Evolutionary conservation across 164 flowering plant genomes (phyloP).

Genomic region (Macadamia integrifolia): DNA sequence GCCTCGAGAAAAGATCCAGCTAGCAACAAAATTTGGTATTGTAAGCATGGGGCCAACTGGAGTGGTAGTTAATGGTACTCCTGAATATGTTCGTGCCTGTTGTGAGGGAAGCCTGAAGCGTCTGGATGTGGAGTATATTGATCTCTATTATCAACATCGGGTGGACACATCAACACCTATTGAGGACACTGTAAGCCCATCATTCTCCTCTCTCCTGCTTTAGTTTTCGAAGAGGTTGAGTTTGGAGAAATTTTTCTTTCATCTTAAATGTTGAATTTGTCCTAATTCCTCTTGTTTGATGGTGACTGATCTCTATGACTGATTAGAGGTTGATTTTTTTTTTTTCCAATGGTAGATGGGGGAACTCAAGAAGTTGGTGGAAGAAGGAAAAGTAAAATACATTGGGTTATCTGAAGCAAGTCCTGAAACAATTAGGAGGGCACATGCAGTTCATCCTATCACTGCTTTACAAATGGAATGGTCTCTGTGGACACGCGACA

Average conservation of each 20-base stretch:
- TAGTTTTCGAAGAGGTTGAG: not conserved
- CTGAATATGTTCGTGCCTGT: constrained; percentile 41
- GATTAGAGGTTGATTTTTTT: not conserved
- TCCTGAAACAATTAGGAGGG: constrained; percentile 50
- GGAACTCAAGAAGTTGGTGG: constrained; percentile 34
- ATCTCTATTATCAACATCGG: constrained; percentile 43
- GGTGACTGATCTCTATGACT: not conserved
- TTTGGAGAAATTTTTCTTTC: not conserved
- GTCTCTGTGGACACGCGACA: constrained; percentile 61
- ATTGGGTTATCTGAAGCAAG: constrained; percentile 45
- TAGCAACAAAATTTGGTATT: constrained; percentile 48
- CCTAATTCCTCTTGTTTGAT: not conserved
- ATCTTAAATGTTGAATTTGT: not conserved
- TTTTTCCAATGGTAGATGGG: constrained; percentile 20
- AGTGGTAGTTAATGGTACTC: constrained; percentile 26
- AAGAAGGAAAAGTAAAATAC: constrained; percentile 35
- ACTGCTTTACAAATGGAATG: constrained; percentile 57
- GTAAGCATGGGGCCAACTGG: not conserved
- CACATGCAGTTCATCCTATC: constrained; percentile 57
- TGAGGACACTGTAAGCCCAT: constrained; percentile 36
- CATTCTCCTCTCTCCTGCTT: not conserved
- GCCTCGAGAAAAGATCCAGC: constrained; percentile 39
- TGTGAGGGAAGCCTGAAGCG: constrained; percentile 49
- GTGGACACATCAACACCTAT: constrained; percentile 36
- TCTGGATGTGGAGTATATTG: constrained; percentile 44